Percentiles rank a stretch among this genome's conserved stretches.
These are phyloP conservation scores for Rhynchosporium agropyri DNA, from an alignment of 2,329 filamentous ascomycete species.

Conservation along the genomic window DNA sequence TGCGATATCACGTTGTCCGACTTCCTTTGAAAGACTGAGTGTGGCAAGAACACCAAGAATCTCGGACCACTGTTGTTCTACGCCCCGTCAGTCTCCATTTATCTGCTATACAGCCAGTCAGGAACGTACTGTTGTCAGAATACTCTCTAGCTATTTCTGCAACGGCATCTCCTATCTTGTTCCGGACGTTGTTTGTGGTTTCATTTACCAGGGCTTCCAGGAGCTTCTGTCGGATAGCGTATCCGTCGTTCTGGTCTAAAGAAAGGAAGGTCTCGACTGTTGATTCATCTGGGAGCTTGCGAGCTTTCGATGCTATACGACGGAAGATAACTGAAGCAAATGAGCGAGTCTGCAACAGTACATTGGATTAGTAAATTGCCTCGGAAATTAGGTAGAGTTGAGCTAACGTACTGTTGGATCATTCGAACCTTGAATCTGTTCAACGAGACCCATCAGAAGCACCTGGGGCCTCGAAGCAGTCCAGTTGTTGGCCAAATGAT, in stretches of 20 bases:
- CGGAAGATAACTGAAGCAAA: slow-evolving; percentile 95
- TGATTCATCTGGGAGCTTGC: slow-evolving; percentile 72
- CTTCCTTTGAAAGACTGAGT: slow-evolving; percentile 82
- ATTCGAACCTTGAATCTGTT: slow-evolving; percentile 82
- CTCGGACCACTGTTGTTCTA: slow-evolving; percentile 87
- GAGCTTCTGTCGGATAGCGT: slow-evolving; percentile 81
- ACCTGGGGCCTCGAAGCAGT: slow-evolving; percentile 78
- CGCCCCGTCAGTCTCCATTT: slow-evolving; percentile 25
- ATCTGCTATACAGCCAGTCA: background rate
- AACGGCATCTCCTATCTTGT: slow-evolving; percentile 97
- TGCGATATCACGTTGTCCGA: slow-evolving; percentile 85
- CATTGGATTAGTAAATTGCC: slow-evolving; percentile 24
- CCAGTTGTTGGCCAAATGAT: slow-evolving; percentile 91
- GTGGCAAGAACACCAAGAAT: slow-evolving; percentile 84
- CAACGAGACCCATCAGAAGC: slow-evolving; percentile 88
- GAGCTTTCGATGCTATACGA: slow-evolving; percentile 85
- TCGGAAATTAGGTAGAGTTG: background rate
- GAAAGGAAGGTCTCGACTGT: slow-evolving; percentile 85
- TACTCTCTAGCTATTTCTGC: slow-evolving; percentile 95
- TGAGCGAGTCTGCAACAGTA: slow-evolving; percentile 70
- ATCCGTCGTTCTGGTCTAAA: slow-evolving; percentile 71
- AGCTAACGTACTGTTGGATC: slow-evolving; percentile 39
- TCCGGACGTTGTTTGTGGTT: slow-evolving; percentile 72
- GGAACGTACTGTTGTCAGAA: slow-evolving; percentile 77
- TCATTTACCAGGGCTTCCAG: slow-evolving; percentile 77